Percentiles rank a stretch among this genome's conserved stretches.
Conservation (phyloP, 2,329 filamentous ascomycete species). For the Aspergillus versicolor region DNA sequence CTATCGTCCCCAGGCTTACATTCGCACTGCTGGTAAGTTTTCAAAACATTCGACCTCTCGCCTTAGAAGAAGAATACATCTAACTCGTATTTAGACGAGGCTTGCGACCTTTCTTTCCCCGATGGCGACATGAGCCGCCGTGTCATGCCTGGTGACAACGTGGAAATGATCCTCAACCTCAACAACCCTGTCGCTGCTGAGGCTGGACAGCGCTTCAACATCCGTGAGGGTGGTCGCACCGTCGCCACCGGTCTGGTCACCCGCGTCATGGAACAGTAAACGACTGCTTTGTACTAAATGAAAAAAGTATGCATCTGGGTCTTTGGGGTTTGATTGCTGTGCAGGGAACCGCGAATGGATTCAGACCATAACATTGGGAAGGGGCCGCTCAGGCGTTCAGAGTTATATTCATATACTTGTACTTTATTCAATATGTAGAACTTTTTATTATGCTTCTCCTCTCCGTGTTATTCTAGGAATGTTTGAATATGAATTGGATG, state of each 20-base stretch:
- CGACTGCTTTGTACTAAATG: conserved; percentile 34
- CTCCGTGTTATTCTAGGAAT: conserved; percentile 18
- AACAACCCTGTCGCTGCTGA: conserved; percentile 85
- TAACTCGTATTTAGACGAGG: conserved; percentile 51
- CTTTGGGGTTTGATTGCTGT: conserved; percentile 33
- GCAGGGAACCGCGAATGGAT: conserved; percentile 36
- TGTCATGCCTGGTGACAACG: conserved; percentile 98
- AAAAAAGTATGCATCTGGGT: conserved; percentile 23
- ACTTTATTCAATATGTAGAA: conserved; percentile 33
- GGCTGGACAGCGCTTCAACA: conserved; percentile 92
- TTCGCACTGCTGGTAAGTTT: conserved; percentile 82
- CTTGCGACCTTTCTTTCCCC: conserved; percentile 78
- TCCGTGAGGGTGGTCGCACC: conserved; percentile 92
- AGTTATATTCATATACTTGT: conserved; percentile 36
- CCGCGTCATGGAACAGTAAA: conserved; percentile 58
- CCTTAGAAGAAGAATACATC: background rate
- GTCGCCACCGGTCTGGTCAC: conserved; percentile 82
- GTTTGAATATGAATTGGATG: conserved; percentile 22
- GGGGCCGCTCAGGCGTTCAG: conserved; percentile 34
- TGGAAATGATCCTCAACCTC: conserved; percentile 91
- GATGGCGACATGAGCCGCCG: conserved; percentile 77
- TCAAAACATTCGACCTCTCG: conserved; percentile 18
- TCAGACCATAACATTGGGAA: conserved; percentile 20
- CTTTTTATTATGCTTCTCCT: conserved; percentile 27
- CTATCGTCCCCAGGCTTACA: conserved; percentile 95